These are phyloP conservation scores for Asparagopsis taxiformis DNA, from an alignment of 31 red algal species.

Conservation along the genomic window DNA sequence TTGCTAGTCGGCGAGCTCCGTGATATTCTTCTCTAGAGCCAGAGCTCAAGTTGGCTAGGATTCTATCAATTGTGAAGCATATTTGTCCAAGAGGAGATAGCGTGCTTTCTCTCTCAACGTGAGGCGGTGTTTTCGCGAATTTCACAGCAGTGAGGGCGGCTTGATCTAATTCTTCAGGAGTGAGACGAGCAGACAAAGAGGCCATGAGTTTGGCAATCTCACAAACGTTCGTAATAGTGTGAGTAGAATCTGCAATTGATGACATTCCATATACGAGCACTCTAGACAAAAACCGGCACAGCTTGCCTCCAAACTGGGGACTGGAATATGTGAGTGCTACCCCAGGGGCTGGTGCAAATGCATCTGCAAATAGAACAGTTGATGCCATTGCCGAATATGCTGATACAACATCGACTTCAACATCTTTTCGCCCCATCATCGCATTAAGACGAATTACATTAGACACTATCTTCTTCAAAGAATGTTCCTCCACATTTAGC, in stretches of 20 bases:
- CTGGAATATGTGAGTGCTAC: slow-evolving; percentile 59
- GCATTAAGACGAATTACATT: slow-evolving; percentile 39
- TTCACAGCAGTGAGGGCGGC: slow-evolving; percentile 45
- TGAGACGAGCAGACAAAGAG: slow-evolving; percentile 51
- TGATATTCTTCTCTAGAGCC: background rate
- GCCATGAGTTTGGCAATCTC: slow-evolving; percentile 60
- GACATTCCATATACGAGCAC: slow-evolving; percentile 27
- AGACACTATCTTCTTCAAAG: slow-evolving; percentile 5
- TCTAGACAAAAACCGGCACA: slow-evolving; percentile 57
- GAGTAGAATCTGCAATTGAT: slow-evolving; percentile 20
- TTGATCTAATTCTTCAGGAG: slow-evolving; percentile 55
- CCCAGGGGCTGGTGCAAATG: slow-evolving; percentile 15
- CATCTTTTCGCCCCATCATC: slow-evolving; percentile 37
- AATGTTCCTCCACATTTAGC: slow-evolving; percentile 1
- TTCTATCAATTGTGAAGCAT: slow-evolving; percentile 22
- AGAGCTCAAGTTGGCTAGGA: slow-evolving; percentile 22
- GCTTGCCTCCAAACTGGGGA: slow-evolving; percentile 71
- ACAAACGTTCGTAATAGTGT: slow-evolving; percentile 31
- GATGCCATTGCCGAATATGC: slow-evolving; percentile 52
- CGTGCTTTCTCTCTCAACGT: slow-evolving; percentile 26
- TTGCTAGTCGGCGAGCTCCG: slow-evolving; percentile 3
- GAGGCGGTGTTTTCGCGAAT: slow-evolving; percentile 9
- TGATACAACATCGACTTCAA: slow-evolving; percentile 48
- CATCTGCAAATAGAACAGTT: slow-evolving; percentile 44
- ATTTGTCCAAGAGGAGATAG: slow-evolving; percentile 48